Evolutionary conservation across 2,329 filamentous ascomycete species (phyloP).

Genomic region (Trichoderma pleuroti): DNA sequence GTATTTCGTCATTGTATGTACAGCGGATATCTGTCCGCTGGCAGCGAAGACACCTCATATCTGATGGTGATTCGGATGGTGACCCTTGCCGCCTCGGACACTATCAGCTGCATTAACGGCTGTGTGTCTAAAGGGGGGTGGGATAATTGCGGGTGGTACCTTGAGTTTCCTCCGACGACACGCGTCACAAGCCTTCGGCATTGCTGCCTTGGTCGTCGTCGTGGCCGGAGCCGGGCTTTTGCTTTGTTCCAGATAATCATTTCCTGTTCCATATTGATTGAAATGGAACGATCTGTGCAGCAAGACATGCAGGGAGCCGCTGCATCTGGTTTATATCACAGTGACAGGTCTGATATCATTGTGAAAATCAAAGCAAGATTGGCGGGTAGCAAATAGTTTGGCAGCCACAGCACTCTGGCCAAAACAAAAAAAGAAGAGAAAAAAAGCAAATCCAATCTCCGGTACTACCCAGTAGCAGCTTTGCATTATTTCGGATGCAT

Average conservation of each 20-base stretch:
- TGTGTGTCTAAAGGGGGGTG: not conserved
- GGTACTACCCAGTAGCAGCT: not conserved
- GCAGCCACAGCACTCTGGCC: not conserved
- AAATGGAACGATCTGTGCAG: conserved; percentile 11
- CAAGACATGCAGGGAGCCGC: not conserved
- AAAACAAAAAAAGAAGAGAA: not conserved
- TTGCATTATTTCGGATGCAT: not conserved
- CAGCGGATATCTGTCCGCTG: not conserved
- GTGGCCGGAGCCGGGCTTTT: not conserved
- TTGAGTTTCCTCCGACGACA: not conserved
- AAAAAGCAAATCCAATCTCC: not conserved
- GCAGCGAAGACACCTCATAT: not conserved
- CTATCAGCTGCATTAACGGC: not conserved
- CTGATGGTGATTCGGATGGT: not conserved
- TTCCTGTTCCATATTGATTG: not conserved
- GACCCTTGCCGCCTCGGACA: not conserved
- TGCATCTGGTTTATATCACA: not conserved
- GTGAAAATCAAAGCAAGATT: not conserved
- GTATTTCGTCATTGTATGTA: not conserved
- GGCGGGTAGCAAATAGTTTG: not conserved
- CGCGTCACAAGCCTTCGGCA: not conserved
- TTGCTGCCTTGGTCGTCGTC: not conserved
- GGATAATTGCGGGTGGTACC: not conserved
- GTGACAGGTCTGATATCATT: conserved; percentile 7
- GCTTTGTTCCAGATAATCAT: not conserved